Percentiles rank a stretch among this genome's conserved stretches.
Conservation (phyloP, 2,329 filamentous ascomycete genomes). For the Epichloe sp. region DNA sequence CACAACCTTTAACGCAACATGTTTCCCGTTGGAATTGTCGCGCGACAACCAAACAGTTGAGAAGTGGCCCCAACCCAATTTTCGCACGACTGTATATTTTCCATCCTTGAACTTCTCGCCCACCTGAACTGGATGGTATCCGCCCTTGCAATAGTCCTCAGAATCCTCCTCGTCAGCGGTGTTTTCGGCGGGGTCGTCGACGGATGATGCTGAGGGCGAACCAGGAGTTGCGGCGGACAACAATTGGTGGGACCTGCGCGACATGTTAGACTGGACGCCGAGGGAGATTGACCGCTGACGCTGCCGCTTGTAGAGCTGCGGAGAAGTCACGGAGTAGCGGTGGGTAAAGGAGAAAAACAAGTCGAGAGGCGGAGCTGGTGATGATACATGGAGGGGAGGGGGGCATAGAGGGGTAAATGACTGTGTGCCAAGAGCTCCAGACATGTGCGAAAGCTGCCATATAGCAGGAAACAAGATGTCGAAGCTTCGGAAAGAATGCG, state of each 20-base stretch:
- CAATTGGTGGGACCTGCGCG: slow-evolving; percentile 38
- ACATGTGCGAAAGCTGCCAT: not conserved
- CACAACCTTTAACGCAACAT: slow-evolving; percentile 95
- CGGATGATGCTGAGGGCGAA: slow-evolving; percentile 67
- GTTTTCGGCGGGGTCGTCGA: slow-evolving; percentile 76
- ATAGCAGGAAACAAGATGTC: not conserved
- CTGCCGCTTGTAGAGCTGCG: slow-evolving; percentile 1
- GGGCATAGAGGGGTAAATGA: not conserved
- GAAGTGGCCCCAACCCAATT: slow-evolving; percentile 96
- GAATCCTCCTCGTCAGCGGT: slow-evolving; percentile 97
- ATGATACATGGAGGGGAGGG: not conserved
- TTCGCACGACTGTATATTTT: slow-evolving; percentile 90
- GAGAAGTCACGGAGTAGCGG: slow-evolving; percentile 1
- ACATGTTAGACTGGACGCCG: slow-evolving; percentile 3
- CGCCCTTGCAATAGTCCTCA: slow-evolving; percentile 98
- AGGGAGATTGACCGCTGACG: slow-evolving; percentile 9
- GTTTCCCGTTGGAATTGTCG: slow-evolving; percentile 80
- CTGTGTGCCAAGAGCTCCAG: not conserved
- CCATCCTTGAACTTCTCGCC: slow-evolving; percentile 97
- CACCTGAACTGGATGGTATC: slow-evolving; percentile 88
- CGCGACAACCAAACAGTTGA: slow-evolving; percentile 83
- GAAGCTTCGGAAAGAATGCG: not conserved
- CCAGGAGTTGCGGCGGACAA: slow-evolving; percentile 47
- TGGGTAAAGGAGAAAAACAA: not conserved
- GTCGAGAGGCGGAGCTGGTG: slow-evolving; percentile 2